These are phyloP conservation scores for Hypocreales sp. DNA, from an alignment of 2,329 filamentous ascomycete species.

Conservation along the genomic window DNA sequence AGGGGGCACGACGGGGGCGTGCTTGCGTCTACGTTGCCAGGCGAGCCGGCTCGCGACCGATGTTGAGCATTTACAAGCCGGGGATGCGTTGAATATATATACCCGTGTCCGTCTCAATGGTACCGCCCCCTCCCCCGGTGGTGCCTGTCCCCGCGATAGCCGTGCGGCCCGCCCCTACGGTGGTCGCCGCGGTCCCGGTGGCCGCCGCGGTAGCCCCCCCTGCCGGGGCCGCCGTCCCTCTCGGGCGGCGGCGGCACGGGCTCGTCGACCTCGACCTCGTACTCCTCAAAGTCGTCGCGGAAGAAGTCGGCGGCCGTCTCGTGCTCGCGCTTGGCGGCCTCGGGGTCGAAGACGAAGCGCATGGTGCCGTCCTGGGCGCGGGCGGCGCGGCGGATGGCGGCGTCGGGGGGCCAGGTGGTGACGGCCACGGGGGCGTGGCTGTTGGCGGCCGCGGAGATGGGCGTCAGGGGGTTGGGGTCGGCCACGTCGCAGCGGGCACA, in stretches of 20 bases:
- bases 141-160: conserved; percentile 9
- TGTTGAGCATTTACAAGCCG: too few species aligned
- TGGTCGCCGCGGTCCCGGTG: too few species aligned
- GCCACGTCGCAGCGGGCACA: conserved; percentile 35
- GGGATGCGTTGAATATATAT: too few species aligned
- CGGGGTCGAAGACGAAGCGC: conserved; percentile 76
- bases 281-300: conserved; percentile 60
- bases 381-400: conserved; percentile 15
- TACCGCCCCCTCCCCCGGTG: conserved; percentile 18
- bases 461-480: conserved; percentile 15
- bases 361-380: conserved; percentile 55
- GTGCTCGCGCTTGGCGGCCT: conserved; percentile 58
- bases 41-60: too few species aligned
- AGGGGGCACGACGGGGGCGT: conserved; percentile 5
- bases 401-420: conserved; percentile 21
- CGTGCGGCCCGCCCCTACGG: conserved; percentile 8
- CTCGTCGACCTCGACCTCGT: conserved; percentile 65
- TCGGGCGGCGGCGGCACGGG: conserved; percentile 20
- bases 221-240: conserved; percentile 3
- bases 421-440: conserved; percentile 16
- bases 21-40: too few species aligned
- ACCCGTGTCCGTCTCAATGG: too few species aligned
- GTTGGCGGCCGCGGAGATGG: conserved; percentile 8
- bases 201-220: conserved; percentile 10
- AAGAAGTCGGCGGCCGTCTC: conserved; percentile 52